A percentile compares a stretch with the other conserved stretches of the same genome.
Conservation (phyloP, 352 stramenopile genomes). For the Phytophthora foliorum region DNA sequence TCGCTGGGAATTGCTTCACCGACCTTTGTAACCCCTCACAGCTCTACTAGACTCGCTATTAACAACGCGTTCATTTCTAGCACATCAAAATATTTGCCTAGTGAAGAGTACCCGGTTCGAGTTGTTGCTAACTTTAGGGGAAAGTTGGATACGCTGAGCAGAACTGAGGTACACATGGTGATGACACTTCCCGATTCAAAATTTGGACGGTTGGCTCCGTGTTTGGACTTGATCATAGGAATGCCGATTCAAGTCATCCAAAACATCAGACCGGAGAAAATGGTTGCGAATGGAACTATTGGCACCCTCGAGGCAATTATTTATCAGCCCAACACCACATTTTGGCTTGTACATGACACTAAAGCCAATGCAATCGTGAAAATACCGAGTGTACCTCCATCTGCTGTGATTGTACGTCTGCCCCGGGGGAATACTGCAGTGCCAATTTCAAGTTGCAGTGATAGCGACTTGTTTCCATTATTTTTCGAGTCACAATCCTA, state of each 20-base stretch:
- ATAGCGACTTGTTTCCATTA: not conserved
- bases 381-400: slow-evolving; percentile 2
- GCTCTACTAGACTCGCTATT: slow-evolving; percentile 1
- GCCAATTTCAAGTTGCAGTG: not conserved
- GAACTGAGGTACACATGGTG: too few relatives aligned
- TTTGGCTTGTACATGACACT: slow-evolving; percentile 5
- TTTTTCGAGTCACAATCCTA: not conserved
- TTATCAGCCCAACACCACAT: slow-evolving; percentile 1
- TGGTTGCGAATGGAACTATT: slow-evolving; percentile 10
- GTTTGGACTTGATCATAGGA: slow-evolving; percentile 15
- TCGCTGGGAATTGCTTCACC: not conserved
- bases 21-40: slow-evolving; percentile 1
- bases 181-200: slow-evolving; percentile 1
- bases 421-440: not conserved
- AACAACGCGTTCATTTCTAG: slow-evolving; percentile 3
- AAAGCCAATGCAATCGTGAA: not conserved
- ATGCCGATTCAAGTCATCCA: slow-evolving; percentile 31
- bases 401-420: not conserved
- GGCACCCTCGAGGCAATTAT: slow-evolving; percentile 6
- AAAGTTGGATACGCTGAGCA: too few relatives aligned
- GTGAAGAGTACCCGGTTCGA: not conserved
- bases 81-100: not conserved
- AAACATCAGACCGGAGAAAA: slow-evolving; percentile 5
- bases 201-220: slow-evolving; percentile 19
- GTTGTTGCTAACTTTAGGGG: slow-evolving; percentile 3